Evolutionary conservation across 1,284 basidiomycete genomes (phyloP), one percentile per base, ranked within the genome.

Genomic region (Trichosporon sp.): DNA sequence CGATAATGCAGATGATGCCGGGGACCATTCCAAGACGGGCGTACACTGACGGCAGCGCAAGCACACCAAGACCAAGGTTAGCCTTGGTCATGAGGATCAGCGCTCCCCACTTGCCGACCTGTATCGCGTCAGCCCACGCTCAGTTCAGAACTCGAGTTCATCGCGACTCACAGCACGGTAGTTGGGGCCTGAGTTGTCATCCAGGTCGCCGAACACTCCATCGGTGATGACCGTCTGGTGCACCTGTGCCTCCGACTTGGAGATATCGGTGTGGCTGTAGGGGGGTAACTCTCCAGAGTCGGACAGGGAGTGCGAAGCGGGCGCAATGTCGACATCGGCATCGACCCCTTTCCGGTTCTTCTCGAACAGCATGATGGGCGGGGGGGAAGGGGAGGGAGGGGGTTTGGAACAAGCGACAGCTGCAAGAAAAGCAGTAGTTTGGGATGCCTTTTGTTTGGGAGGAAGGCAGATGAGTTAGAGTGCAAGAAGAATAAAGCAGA

Each of bases 1-100:
- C 63, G 13, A 77, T 10, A 37, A 79, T 65, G 61, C 71, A 54
- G 44, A 77, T 60, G 31, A 74, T 63, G 13, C 76, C 76, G 6
- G 76, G 75, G 7, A 75, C 72, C 13, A 71, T 61, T 6, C 75
- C 74, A 33, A 74, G 68, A 0, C 68, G 65, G 33, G 68, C 63
- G 25, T 76, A 69, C 10, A 76, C 71, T 5, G 70, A 60, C 4
- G 76, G 76, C 36, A 76, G 72, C 2, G 73, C 71, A 23, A 75
- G 64, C 5, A 77, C 74, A 63, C 74, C 75, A 25, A 77, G 66
- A 58, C 73, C 76, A 34, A 78, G 73, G 65, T 75, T 73, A 9
- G 71, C 68, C 67, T 72, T 67, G 40, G 73, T 69, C 67, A 69
- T 69, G 37, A 76, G 67, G 32, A 71, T 69, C 54, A 68, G 44